Evolutionary conservation across 768 basidiomycete genomes (phyloP), one percentile per base, ranked within the genome.

Genomic region (Asterophora parasitica): DNA sequence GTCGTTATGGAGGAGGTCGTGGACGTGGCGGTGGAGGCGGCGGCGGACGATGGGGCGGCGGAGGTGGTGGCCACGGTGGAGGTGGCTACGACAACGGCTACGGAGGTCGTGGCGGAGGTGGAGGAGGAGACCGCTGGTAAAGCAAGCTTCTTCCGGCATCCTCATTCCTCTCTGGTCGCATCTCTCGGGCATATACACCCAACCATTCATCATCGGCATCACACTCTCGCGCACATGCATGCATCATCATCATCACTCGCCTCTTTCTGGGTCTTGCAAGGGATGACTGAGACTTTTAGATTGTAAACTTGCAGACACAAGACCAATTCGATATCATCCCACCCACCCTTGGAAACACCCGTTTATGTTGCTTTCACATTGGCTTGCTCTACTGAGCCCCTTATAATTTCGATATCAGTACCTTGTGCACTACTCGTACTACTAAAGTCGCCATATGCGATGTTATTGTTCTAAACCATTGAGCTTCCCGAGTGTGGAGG

Each of bases 1-100:
- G 75, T 55, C 85, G 88, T 20, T 88, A 81, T 37, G 72, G 78
- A 42, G 71, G 78, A 10, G 69, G 75, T 28, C 65, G 71, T n/a
- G 64, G 69, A 12, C 66, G 76, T 23, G 63, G 76, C 16, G 66
- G 73, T 28, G 67, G 74, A 7, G 65, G 68, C 3, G 68, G 71
- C n/a, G 69, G 73, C 8, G 66, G 73, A 23, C 65, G 75, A 16
- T 70, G 73, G 42, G 72, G 73, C 9, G 73, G 77, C 5, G 70
- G 77, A 2, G 67, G 73, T 33, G 64, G 69, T 41, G 66, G 68
- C 26, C 65, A 71, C 20, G 64, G 67, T 44, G 66, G 71, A 17
- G 66, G 71, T 42, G 70, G 71, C 5, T 66, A 73, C 17, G 76
- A 73, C 40, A 65, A 69, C 26, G 70, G 74, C 7, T 60, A 70